These are phyloP conservation scores for Plasmodium fragile DNA, from an alignment of 169 alveolate genomes.

Conservation along the genomic window DNA sequence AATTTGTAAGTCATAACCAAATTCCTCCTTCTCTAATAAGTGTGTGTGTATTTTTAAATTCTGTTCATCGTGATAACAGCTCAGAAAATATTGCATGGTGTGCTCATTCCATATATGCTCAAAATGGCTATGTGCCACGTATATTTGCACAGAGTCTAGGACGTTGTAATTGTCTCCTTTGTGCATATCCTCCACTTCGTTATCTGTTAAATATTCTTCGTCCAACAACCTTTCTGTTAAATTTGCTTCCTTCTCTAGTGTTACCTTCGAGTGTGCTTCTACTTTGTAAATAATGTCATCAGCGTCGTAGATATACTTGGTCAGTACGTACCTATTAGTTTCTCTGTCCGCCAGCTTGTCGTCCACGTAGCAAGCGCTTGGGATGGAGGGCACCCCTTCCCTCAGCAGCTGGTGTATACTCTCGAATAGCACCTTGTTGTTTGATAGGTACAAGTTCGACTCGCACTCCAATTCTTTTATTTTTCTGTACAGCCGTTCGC, in stretches of 20 bases:
- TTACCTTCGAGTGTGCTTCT: constrained; percentile 72
- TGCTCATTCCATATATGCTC: constrained; percentile 50
- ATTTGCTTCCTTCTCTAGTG: constrained; percentile 26
- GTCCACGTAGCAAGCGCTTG: constrained; percentile 49
- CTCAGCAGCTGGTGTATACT: constrained; percentile 39
- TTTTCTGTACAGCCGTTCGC: constrained; percentile 43
- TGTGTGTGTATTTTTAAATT: constrained; percentile 66
- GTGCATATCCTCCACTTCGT: constrained; percentile 54
- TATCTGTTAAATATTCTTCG: constrained; percentile 36
- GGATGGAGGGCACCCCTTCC: constrained; percentile 62
- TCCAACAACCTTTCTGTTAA: constrained; percentile 23
- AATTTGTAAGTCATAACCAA: constrained; percentile 65
- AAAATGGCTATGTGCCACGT: constrained; percentile 54
- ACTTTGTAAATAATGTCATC: constrained; percentile 74
- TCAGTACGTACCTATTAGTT: constrained; percentile 62
- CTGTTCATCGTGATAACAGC: constrained; percentile 60
- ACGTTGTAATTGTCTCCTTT: constrained; percentile 41
- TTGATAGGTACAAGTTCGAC: constrained; percentile 57
- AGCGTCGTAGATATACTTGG: constrained; percentile 66
- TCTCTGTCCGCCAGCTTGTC: constrained; percentile 63
- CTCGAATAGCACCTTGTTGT: constrained; percentile 61
- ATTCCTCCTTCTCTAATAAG: constrained; percentile 62
- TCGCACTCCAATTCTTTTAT: constrained; percentile 59
- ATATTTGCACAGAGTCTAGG: constrained; percentile 69
- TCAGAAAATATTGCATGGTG: constrained; percentile 63